Evolutionary conservation across 1,139 yeast species (phyloP).

Genomic region (Pneumocystis jirovecii): DNA sequence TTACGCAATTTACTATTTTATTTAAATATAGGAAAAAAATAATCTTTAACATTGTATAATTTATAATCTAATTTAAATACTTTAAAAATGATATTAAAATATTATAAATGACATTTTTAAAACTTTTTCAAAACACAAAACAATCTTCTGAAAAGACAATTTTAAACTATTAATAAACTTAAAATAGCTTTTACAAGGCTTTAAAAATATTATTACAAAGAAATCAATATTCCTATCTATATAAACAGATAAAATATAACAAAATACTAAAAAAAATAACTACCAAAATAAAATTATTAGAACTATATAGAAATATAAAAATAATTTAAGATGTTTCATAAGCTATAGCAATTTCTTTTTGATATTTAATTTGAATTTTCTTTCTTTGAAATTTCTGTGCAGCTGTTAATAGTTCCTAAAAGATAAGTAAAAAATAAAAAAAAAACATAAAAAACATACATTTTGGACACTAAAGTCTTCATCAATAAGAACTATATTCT

Average conservation of each 20-base stretch:
- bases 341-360: constrained; percentile 23
- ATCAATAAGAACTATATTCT: constrained; percentile 62
- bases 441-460: constrained; percentile 22
- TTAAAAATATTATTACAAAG: too few species aligned
- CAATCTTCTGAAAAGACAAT: too few species aligned
- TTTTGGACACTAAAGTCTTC: constrained; percentile 98
- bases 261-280: background rate
- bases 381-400: constrained; percentile 95
- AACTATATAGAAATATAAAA: background rate
- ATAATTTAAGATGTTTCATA: constrained; percentile 12
- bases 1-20: background rate
- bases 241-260: too few species aligned
- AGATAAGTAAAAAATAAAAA: background rate
- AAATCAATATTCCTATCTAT: background rate
- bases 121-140: too few species aligned
- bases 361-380: constrained; percentile 52
- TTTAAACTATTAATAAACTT: too few species aligned
- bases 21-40: background rate
- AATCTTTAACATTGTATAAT: too few species aligned
- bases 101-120: too few species aligned
- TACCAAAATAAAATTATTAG: background rate
- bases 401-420: constrained; percentile 55
- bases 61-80: too few species aligned
- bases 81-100: too few species aligned
- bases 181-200: too few species aligned